Evolutionary conservation across 140 eudicot species (phyloP).

Genomic region (Ambrosia hybrid): DNA sequence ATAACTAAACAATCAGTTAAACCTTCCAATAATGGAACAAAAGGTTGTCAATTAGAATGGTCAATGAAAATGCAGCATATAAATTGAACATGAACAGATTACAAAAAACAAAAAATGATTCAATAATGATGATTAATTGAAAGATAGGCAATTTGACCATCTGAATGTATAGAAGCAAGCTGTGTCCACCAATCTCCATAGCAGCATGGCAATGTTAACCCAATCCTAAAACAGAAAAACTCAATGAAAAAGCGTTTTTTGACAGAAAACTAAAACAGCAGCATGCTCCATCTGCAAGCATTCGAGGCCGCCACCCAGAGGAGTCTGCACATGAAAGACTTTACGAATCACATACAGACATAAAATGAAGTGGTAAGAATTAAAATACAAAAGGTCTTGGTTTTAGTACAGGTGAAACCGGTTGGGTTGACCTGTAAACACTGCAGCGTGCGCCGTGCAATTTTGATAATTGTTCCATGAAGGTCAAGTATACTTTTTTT

Average conservation of each 20-base stretch:
- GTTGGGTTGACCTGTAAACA: not conserved
- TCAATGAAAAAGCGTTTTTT: not conserved
- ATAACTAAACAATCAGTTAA: not conserved
- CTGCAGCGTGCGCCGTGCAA: not conserved
- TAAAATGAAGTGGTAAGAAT: not conserved
- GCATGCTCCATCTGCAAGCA: slow-evolving; percentile 6
- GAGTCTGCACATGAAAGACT: slow-evolving; percentile 13
- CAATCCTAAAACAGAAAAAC: slow-evolving; percentile 21
- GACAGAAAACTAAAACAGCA: slow-evolving; percentile 7
- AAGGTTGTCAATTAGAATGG: not conserved
- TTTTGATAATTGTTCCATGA: too few relatives aligned
- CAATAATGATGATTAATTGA: slow-evolving; percentile 8
- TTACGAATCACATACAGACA: not conserved
- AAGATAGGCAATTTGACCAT: slow-evolving; percentile 23
- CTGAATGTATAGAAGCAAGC: slow-evolving; percentile 26
- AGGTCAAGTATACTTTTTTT: not conserved
- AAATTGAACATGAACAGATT: slow-evolving; percentile 24
- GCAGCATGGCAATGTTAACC: slow-evolving; percentile 12
- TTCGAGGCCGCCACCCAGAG: not conserved
- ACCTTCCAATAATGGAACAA: not conserved
- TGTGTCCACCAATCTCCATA: slow-evolving; percentile 22
- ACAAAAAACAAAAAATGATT: slow-evolving; percentile 19
- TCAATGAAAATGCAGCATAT: slow-evolving; percentile 7
- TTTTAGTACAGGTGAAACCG: not conserved
- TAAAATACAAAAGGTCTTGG: not conserved